Percentiles rank a stretch among this genome's conserved stretches.
Evolutionary conservation across 768 basidiomycete genomes (phyloP).

Genomic region (Psilocybe subaeruginosa): DNA sequence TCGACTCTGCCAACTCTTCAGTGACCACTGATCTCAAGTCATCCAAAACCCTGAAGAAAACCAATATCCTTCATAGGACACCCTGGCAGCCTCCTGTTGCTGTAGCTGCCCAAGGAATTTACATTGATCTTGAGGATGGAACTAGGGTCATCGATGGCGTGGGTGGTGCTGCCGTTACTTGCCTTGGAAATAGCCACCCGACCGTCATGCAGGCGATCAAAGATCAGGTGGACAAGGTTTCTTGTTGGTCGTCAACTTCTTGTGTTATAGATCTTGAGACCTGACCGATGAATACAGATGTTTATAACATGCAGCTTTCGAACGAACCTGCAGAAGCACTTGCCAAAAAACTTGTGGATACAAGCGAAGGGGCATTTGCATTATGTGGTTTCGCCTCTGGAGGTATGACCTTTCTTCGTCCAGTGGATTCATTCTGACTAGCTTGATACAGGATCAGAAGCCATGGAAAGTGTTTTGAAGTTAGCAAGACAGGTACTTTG

Average conservation of each 20-base stretch:
- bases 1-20: background rate
- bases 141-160: constrained; percentile 73
- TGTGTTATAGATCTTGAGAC: background rate
- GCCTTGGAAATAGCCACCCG: constrained; percentile 76
- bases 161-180: constrained; percentile 85
- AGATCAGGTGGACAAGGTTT: constrained; percentile 76
- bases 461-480: constrained; percentile 88
- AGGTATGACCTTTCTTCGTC: constrained; percentile 42
- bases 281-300: constrained; percentile 49
- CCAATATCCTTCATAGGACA: constrained; percentile 63
- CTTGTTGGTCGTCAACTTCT: constrained; percentile 53
- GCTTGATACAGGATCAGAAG: constrained; percentile 69
- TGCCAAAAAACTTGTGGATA: constrained; percentile 65
- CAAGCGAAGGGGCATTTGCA: constrained; percentile 75
- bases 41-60: constrained; percentile 14
- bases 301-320: constrained; percentile 85
- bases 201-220: constrained; percentile 75
- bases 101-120: constrained; percentile 64
- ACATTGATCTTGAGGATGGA: constrained; percentile 74
- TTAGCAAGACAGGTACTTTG: constrained; percentile 69
- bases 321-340: constrained; percentile 83
- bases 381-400: constrained; percentile 75
- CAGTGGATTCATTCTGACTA: background rate
- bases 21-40: constrained; percentile 1
- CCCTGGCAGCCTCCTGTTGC: constrained; percentile 78